Conservation (phyloP, 768 basidiomycete genomes). For the Suillus ampliporus region DNA sequence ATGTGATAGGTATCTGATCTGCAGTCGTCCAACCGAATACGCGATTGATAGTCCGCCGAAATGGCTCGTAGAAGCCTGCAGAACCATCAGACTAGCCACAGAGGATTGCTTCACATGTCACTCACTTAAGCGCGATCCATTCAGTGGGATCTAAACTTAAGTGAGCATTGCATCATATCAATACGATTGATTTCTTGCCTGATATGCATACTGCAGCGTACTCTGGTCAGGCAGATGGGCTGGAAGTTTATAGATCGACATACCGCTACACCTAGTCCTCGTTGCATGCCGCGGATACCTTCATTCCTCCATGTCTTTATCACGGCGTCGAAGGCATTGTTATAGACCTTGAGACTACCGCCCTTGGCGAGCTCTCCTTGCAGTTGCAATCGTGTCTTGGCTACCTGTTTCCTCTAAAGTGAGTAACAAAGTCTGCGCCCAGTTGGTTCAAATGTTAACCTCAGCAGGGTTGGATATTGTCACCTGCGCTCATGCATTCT, state of each 20-base stretch:
- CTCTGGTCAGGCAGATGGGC: constrained; percentile 16
- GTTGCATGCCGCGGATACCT: constrained; percentile 89
- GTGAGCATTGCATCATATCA: background rate
- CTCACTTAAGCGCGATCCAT: constrained; percentile 86
- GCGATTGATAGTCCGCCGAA: constrained; percentile 73
- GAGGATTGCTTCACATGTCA: background rate
- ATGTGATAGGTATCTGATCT: constrained; percentile 76
- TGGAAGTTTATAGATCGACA: constrained; percentile 33
- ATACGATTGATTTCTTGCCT: constrained; percentile 55
- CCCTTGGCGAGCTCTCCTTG: constrained; percentile 91
- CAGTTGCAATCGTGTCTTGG: constrained; percentile 94
- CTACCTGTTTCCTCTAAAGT: constrained; percentile 49
- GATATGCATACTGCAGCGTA: constrained; percentile 78
- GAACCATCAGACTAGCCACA: constrained; percentile 23
- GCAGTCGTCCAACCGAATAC: constrained; percentile 65
- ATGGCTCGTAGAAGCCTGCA: constrained; percentile 95
- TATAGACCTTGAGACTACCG: constrained; percentile 80
- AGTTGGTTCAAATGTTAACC: constrained; percentile 17
- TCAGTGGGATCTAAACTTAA: constrained; percentile 75
- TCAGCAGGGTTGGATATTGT: constrained; percentile 82
- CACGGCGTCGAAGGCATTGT: constrained; percentile 85
- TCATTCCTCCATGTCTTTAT: constrained; percentile 89
- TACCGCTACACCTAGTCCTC: constrained; percentile 90
- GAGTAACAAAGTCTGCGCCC: background rate
- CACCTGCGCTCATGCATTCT: constrained; percentile 1